Conservation (phyloP, 805 yeast species). For the Candida ulmi region DNA sequence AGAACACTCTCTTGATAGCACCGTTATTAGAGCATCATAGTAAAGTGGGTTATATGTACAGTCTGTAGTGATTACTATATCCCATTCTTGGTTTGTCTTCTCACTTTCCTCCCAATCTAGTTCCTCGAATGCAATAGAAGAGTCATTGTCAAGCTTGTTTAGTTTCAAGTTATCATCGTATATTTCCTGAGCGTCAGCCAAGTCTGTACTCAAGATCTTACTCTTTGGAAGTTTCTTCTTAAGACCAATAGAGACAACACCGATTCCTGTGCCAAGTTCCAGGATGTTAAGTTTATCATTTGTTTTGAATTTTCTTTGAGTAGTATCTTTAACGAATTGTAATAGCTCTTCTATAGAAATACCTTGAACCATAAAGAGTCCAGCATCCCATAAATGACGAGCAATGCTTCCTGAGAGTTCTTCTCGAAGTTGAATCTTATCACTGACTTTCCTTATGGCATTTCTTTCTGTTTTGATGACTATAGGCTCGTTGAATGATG, state of each 20-base stretch:
- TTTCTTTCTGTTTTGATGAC: constrained; percentile 16
- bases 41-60: constrained; percentile 38
- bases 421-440: constrained; percentile 21
- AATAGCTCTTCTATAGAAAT: constrained; percentile 5
- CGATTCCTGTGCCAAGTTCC: constrained; percentile 41
- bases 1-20: constrained; percentile 18
- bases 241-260: constrained; percentile 30
- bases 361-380: constrained; percentile 18
- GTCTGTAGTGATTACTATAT: constrained; percentile 34
- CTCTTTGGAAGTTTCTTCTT: constrained; percentile 16
- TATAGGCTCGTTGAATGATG: neutral
- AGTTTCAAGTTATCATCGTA: constrained; percentile 26
- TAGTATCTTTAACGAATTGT: constrained; percentile 3
- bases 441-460: constrained; percentile 10
- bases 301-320: neutral
- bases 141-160: constrained; percentile 12
- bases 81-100: constrained; percentile 22
- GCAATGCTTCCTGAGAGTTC: constrained; percentile 36
- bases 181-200: constrained; percentile 32
- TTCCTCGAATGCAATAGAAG: constrained; percentile 18
- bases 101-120: constrained; percentile 32
- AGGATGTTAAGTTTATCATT: constrained; percentile 17
- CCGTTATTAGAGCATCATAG: constrained; percentile 29
- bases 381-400: constrained; percentile 39
- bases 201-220: constrained; percentile 28